These are phyloP conservation scores for Huntiella savannae DNA, from an alignment of 2,329 filamentous ascomycete genomes.

Conservation along the genomic window DNA sequence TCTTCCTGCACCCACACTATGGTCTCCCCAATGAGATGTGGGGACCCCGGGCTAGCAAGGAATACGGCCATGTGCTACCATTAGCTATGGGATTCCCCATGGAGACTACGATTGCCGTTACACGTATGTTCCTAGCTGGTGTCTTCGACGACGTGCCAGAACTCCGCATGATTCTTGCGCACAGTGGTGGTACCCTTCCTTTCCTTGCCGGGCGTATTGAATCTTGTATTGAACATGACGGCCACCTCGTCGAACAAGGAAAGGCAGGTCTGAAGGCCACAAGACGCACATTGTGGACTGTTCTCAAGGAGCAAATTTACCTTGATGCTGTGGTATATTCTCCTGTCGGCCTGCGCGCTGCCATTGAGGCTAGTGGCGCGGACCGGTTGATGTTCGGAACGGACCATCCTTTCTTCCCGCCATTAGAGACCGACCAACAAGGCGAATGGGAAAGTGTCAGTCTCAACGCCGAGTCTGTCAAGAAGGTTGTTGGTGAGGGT, in stretches of 20 bases:
- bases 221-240: slow-evolving; percentile 70
- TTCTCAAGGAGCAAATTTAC: slow-evolving; percentile 55
- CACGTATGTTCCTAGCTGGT: slow-evolving; percentile 69
- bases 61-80: slow-evolving; percentile 76
- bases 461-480: slow-evolving; percentile 32
- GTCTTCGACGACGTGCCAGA: slow-evolving; percentile 60
- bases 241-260: slow-evolving; percentile 47
- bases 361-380: slow-evolving; percentile 45
- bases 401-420: slow-evolving; percentile 74
- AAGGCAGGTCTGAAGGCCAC: slow-evolving; percentile 23
- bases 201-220: slow-evolving; percentile 80
- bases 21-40: slow-evolving; percentile 66
- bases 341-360: slow-evolving; percentile 51
- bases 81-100: slow-evolving; percentile 76
- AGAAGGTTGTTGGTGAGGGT: slow-evolving; percentile 28
- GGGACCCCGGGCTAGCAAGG: slow-evolving; percentile 44
- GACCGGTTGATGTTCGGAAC: slow-evolving; percentile 66
- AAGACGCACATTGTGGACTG: slow-evolving; percentile 35
- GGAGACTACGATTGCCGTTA: slow-evolving; percentile 80
- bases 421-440: slow-evolving; percentile 40
- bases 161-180: slow-evolving; percentile 61
- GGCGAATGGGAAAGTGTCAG: slow-evolving; percentile 52
- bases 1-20: slow-evolving; percentile 88
- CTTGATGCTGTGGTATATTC: slow-evolving; percentile 77
- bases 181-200: slow-evolving; percentile 74